Evolutionary conservation across 495 filamentous ascomycete genomes (phyloP), one percentile per base, ranked within the genome.

Genomic region (Hypoxylon intermedium): DNA sequence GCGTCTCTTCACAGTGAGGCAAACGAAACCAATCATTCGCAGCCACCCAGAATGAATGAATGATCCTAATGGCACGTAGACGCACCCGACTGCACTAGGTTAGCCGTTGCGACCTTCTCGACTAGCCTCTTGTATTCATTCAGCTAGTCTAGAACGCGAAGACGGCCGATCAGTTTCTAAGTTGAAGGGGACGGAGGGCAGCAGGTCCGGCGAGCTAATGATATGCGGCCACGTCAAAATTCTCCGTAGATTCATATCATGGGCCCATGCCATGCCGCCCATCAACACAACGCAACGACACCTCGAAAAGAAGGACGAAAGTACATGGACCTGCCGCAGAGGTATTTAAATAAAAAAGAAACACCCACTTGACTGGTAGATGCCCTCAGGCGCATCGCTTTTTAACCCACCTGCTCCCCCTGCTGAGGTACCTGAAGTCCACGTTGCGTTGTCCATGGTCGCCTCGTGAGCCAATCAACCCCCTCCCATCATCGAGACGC

Each of bases 201-300:
- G 62, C 62, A 65, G 56, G 46, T 60, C 62, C 56, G 48, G 56
- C 62, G 40, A 65, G 46, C 65, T 69, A 71, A 71, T 71, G 68
- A 71, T 37, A 64, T 67, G 66, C 66, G 63, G 68, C 68, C 68
- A 71, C 68, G 68, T 71, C 68, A 67, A 71, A 69, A 69, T 56
- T 71, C 66, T 67, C 68, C 66, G 68, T 67, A 58, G 58, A 58
- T 62, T 55, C 53, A 57, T 58, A 62, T 67, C 58, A 66, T 63
- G 58, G 58, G 51, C 55, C 59, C 68, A 65, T 66, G 53, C 57
- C 59, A 63, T 53, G 60, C 55, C 59, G 68, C 66, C 63, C 65
- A 53, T 62, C 48, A 38, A 59, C 55, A 54, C 57, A 45, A 63
- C 58, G 38, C 58, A 54, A 60, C 56, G 19, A 41, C 44, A 18